Evolutionary conservation across 73 alveolate species (phyloP), one percentile per base, ranked within the genome.

Genomic region (Paramecium primaurelia): DNA sequence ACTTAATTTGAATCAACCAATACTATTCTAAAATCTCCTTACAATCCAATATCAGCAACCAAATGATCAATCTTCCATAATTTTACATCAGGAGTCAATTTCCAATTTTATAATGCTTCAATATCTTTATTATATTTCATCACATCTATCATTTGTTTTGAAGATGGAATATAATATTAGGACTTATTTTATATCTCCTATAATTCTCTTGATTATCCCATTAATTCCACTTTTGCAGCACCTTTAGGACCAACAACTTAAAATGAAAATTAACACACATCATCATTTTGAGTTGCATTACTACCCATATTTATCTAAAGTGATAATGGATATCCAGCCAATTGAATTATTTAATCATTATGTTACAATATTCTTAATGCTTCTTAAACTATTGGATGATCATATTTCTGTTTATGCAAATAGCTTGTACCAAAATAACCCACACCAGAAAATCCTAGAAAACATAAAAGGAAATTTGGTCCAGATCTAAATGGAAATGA

Each of bases 201-300:
- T 20, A 77, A 77, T 77, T 77, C 71, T 4, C 89, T 77, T 40
- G 89, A 77, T 77, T 77, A 16, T 18, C 89, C 89, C 40, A 77
- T 25, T 37, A 77, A 77, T 20, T 44, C 71, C 8, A 77, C 49
- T 38, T 77, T 40, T 37, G 89, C 89, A 4, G 64, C 49, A 14
- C 89, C 89, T 42, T 77, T 77, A 12, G 89, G 89, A 18, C 89
- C 89, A 40, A 40, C 89, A 3, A 77, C 89, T 20, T 20, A 4
- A 77, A 77, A 77, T 2, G 68, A 34, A 38, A 36, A 77, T 22
- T 77, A 44, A 42, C 89, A 77, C 16, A 42, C 89, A 38, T 34
- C 64, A 12, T 77, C 5, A 18, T 77, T 77, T 22, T 34, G 25
- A 1, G 40, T 30, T 12, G 91, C 91, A 12, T 42, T 22, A 3